Base-by-base conservation (phyloP, 176 grass and related monocot species). In the Bolboschoenus planiculmis region DNA sequence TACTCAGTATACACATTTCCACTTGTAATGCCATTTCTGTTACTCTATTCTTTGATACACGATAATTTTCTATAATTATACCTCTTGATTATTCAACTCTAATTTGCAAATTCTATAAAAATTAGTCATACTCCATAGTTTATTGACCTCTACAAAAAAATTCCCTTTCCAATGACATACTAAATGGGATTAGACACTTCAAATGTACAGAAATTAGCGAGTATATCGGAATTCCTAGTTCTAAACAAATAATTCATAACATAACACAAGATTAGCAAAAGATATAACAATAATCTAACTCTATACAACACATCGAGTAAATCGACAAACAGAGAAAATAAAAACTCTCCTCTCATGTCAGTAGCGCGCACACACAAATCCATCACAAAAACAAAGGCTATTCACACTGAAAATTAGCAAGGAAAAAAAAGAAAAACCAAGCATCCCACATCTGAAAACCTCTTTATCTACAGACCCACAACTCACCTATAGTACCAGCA, bases 391-490 rank as follows among this genome's bases (percentile, higher is more conserved):
- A 46, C 46, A 4, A 82, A 10, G 2, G 11, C 37, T 82, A 82
- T 82, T 82, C 80, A 82, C 80, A 82, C 80, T 24, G 13, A 82
- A 82, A 65, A 50, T 48, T 26, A 48, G 42, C 29, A 48, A 48
- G 42, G 21, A 50, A 18, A 16, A 40, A 50, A 24, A 46, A 42
- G 66, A 5, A 61, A 62, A 47, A 66, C 9, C 78, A 60, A 42
- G 37, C 80, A 66, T 44, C 65, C 56, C 59, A n/a, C n/a, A 56
- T 46, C 58, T 63, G 36, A 46, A 63, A 65, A 65, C 39, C 70
- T 65, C 64, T 63, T 80, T 78, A 63, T 74, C 44, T 56, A 57
- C 37, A 65, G n/a, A 87, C 58, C 75, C 77, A 40, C 87, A 84
- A 83, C 44, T 37, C 43, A 89, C 13, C 87, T 89, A 46, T 78